Percentiles rank a stretch among this genome's conserved stretches.
Evolutionary conservation across 169 alveolate species (phyloP).

Genomic region (Hepatocystis sp.): DNA sequence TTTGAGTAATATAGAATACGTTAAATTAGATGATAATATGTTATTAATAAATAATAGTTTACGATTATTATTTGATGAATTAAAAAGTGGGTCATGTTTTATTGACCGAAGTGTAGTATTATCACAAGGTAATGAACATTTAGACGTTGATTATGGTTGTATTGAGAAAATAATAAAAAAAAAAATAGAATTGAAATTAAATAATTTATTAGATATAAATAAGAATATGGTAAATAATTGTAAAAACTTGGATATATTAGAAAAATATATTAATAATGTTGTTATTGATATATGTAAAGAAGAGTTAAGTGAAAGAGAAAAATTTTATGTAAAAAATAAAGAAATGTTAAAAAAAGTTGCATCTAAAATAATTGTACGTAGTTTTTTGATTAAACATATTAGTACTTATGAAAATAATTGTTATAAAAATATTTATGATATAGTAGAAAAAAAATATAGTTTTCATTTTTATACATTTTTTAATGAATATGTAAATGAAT

Average conservation of each 20-base stretch:
- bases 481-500: conserved; percentile 59
- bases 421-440: conserved; percentile 58
- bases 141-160: neutral
- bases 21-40: no score
- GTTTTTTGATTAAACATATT: conserved; percentile 42
- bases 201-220: no score
- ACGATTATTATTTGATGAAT: conserved; percentile 10
- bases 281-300: neutral
- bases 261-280: conserved; percentile 13
- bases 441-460: conserved; percentile 25
- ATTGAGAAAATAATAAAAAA: conserved; percentile 14
- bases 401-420: conserved; percentile 42
- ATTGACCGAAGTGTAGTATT: neutral
- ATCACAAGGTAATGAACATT: neutral
- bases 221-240: no score
- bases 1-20: no score
- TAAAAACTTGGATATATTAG: neutral
- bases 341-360: conserved; percentile 24
- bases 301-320: conserved; percentile 4
- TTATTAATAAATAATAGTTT: no score
- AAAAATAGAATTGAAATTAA: conserved; percentile 5
- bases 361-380: conserved; percentile 31
- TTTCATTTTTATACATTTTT: conserved; percentile 71
- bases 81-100: neutral
- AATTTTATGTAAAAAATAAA: conserved; percentile 50